A percentile compares a stretch with the other conserved stretches of the same genome.
Conservation (phyloP, 805 yeast genomes). For the Wickerhamomyces ciferrii region DNA sequence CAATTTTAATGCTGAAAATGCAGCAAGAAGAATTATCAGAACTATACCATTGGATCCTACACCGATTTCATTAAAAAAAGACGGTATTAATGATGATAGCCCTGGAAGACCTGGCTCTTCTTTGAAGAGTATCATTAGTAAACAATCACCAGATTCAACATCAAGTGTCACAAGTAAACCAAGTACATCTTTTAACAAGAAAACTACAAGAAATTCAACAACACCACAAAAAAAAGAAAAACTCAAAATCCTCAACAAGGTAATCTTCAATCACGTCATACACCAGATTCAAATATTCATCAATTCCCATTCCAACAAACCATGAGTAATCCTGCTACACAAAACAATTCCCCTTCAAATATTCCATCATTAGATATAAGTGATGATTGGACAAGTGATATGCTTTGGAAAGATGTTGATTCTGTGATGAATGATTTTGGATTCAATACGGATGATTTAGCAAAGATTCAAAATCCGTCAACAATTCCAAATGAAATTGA, state of each 20-base stretch:
- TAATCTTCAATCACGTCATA: background rate
- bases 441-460: conserved; percentile 49
- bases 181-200: background rate
- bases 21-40: conserved; percentile 68
- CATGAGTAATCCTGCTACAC: background rate
- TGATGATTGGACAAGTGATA: conserved; percentile 38
- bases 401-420: conserved; percentile 72
- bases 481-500: background rate
- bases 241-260: background rate
- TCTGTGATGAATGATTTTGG: conserved; percentile 91
- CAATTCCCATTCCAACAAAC: background rate
- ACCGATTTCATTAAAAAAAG: conserved; percentile 42
- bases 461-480: conserved; percentile 2
- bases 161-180: conserved; percentile 1
- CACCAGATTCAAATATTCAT: background rate
- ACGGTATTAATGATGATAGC: conserved; percentile 8
- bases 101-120: conserved; percentile 8
- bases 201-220: background rate
- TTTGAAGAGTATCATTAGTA: conserved; percentile 13
- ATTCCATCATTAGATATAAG: conserved; percentile 26
- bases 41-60: conserved; percentile 82
- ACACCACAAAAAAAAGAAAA: background rate
- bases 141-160: conserved; percentile 1
- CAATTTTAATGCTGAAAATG: conserved; percentile 58
- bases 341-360: conserved; percentile 13